Base-by-base conservation (phyloP, 352 stramenopile genomes). In the Pilasporangium apinafurcum region DNA sequence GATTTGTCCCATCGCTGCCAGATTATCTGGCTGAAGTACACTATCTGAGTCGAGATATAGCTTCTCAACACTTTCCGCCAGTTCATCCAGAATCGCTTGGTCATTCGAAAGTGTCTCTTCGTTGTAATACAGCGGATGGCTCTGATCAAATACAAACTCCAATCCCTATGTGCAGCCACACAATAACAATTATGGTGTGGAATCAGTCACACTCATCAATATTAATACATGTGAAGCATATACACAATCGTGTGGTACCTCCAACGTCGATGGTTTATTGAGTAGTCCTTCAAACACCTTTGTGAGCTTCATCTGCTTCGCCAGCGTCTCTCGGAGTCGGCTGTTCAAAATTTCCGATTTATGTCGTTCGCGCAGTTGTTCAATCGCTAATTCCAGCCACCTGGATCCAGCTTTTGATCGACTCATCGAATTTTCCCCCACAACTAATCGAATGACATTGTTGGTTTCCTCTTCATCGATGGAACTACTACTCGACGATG, bases 291-390 rank as follows among this genome's bases (percentile, higher is more conserved):
- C 48, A 4, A 78, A 48, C 21, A 51, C 58, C 43, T 67, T 65
- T 22, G 49, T 39, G 35, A 77, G 36, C 26, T 75, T 59, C 44
- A 72, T 58, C 32, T 80, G 64, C 20, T 53, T 46, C 32, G 68
- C 54, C 14, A 80, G 18, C n/a, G 63, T 59, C 14, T 57, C 58
- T 18, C 75, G 76, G 17, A 80, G 62, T 26, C 58, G 62, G 16
- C 40, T 37, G 45, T 80, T 80, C 31, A 76, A 61, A 27, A 61
- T 53, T 29, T 80, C 64, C 0, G 66, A 42, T 14, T 59, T 58
- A 51, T 65, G 57, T 9, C 63, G 57, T 43, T 71, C 64, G 21
- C 60, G 55, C 40, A 66, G 69, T 32, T 83, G 69, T 7, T 59
- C 42, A 22, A 54, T 68, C 16, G 69, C 69, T 3, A 79, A 35